Evolutionary conservation across 495 filamentous ascomycete genomes (phyloP).

Genomic region (Sordaria brevicollis): DNA sequence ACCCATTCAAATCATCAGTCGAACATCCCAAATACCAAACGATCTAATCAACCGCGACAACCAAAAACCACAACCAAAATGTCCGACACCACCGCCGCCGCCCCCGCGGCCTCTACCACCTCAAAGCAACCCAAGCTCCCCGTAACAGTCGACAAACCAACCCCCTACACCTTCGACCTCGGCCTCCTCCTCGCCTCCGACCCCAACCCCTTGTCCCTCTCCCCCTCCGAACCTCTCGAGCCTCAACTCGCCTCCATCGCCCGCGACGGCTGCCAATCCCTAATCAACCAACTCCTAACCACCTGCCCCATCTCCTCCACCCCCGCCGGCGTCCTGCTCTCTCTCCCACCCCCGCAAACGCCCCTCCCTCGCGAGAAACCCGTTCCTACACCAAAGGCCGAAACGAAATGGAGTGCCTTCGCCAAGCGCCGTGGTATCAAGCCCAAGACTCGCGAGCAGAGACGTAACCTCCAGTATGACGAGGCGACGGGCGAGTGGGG

Average conservation of each 20-base stretch:
- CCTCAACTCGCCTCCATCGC: conserved; percentile 54
- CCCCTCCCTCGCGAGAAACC: conserved; percentile 82
- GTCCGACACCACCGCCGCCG: conserved; percentile 14
- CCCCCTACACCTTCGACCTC: conserved; percentile 85
- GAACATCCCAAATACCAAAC: neutral
- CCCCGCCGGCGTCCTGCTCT: conserved; percentile 58
- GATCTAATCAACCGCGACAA: neutral
- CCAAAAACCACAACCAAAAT: conserved; percentile 16
- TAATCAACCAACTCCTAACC: conserved; percentile 71
- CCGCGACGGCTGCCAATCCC: conserved; percentile 75
- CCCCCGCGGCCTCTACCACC: neutral
- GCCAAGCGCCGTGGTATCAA: conserved; percentile 92
- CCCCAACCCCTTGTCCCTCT: conserved; percentile 59
- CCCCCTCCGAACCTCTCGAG: conserved; percentile 37
- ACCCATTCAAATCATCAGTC: neutral
- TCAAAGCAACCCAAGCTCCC: conserved; percentile 32
- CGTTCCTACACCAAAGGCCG: conserved; percentile 63
- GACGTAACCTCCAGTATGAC: conserved; percentile 66
- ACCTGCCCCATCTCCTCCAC: conserved; percentile 66
- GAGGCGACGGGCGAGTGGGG: conserved; percentile 81
- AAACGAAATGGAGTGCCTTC: conserved; percentile 91
- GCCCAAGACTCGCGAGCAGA: conserved; percentile 57
- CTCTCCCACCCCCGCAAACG: conserved; percentile 58
- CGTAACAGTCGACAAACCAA: conserved; percentile 68
- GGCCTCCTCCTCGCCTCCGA: conserved; percentile 75